Evolutionary conservation across 352 stramenopile genomes (phyloP), one percentile per base, ranked within the genome.

Genomic region (Globisporangium okanoganense): DNA sequence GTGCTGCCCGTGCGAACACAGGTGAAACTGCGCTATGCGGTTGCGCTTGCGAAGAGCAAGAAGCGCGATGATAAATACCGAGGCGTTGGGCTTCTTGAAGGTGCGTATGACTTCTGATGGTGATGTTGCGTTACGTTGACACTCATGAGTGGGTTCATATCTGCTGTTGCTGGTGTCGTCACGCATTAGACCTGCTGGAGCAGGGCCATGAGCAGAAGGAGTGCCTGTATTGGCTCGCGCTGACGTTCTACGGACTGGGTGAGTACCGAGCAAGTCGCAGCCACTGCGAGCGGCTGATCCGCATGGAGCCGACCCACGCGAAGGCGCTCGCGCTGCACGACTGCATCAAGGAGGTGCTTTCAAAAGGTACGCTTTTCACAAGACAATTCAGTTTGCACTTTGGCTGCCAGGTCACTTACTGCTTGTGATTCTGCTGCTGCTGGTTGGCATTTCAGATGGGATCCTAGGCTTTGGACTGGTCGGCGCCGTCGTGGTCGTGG

Each of bases 11-110:
- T 35, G 48, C 40, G 44, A 59, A n/a, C 60, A 40, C 54, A 88
- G 76, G 78, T 91, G 53, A 92, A 92, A 51, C 55, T 88, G 40
- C 78, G 78, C 5, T 92, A 92, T 45, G 83, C 81, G 22, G 67
- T 88, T 36, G 81, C 79, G 58, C 57, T 92, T 53, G 79, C 76
- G 43, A 92, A 92, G 69, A 92, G 83, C 69, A 73, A 70, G 53
- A 90, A 90, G 54, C 76, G 79, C n/a, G 83, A 92, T 54, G 79
- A 92, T 65, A 92, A 92, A 66, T 79, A 82, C 57, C 79, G 83
- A 38, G 83, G 79, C 13, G 76, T 91, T 18, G 79, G 70, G 2
- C 70, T 92, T 31, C 61, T 92, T 38, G 83, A 92, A 83, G 82
- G 82, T 88, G 61, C 8, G 33, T 16, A 50, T 40, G 40, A 2